Evolutionary conservation across 2,329 filamentous ascomycete species (phyloP).

Genomic region (Cyclaneusma minus): DNA sequence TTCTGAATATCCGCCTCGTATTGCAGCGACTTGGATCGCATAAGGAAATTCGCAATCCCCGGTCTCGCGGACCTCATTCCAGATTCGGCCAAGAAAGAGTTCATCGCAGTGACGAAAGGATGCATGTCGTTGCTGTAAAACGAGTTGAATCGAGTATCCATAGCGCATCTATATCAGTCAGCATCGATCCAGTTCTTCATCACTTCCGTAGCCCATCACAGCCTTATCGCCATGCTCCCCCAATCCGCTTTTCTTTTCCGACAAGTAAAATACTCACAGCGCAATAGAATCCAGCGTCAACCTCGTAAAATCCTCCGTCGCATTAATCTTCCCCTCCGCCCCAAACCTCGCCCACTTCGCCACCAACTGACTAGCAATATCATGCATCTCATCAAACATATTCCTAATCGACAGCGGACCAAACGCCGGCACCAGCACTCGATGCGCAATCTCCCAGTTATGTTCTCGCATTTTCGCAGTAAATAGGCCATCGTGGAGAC

Average conservation of each 20-base stretch:
- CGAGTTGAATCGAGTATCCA: constrained; percentile 60
- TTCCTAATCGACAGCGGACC: constrained; percentile 49
- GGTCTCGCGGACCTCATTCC: constrained; percentile 33
- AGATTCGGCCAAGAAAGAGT: constrained; percentile 41
- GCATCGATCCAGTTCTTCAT: too few relatives aligned
- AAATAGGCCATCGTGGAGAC: constrained; percentile 50
- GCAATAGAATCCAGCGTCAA: constrained; percentile 58
- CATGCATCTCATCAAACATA: constrained; percentile 58
- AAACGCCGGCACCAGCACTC: constrained; percentile 52
- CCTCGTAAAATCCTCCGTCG: constrained; percentile 53
- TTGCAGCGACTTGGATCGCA: constrained; percentile 25
- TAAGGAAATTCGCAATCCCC: constrained; percentile 29
- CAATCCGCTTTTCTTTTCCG: not conserved
- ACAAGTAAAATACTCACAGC: constrained; percentile 20
- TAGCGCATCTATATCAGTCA: constrained; percentile 30
- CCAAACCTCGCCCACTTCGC: constrained; percentile 56
- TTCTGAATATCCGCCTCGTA: constrained; percentile 37
- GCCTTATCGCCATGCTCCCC: constrained; percentile 9
- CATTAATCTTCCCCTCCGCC: constrained; percentile 36
- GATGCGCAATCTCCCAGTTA: constrained; percentile 53
- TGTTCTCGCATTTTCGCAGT: constrained; percentile 35
- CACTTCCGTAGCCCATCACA: too few relatives aligned
- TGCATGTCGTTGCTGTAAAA: constrained; percentile 56
- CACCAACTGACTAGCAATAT: constrained; percentile 48
- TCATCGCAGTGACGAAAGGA: constrained; percentile 56